Evolutionary conservation across 2,329 filamentous ascomycete genomes (phyloP), one percentile per base, ranked within the genome.

Genomic region (Colletotrichum cereale): DNA sequence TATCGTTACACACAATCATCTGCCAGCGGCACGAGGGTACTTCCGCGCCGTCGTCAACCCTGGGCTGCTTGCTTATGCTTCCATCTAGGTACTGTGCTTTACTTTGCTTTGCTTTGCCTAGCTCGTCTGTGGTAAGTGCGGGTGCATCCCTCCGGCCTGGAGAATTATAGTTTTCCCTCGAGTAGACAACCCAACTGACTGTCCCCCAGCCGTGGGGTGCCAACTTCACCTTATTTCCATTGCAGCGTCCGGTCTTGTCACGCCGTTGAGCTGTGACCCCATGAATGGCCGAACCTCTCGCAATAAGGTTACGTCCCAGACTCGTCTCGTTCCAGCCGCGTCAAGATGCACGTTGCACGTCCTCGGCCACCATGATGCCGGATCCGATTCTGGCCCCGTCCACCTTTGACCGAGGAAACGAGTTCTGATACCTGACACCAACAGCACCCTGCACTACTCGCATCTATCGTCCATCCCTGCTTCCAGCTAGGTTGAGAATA

Each of bases 221-320:
- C 21, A 29, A 24, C 10, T 29, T 34, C 42, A 18, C 58, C 29
- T 26, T 14, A n/a, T 48, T 47, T 24, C n/a, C 29, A 6, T 21
- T 26, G 3, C 21, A 57, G 52, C 58, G 18, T 52, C 64, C 44
- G 64, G 56, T 67, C 18, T 67, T 57, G 57, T 57, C 42, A 57
- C 29, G 42, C 44, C 52, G 57, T 63, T 63, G 57, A 55, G 36
- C 31, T 50, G 56, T 24, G 34, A 16, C 44, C 44, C 42, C 56
- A 62, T 56, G 57, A 62, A 65, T 67, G 68, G 64, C 40, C 47
- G 52, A 44, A 71, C 47, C 36, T 18, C 50, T 14, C 52, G n/a
- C 50, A 44, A 58, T 67, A 71, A 71, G 68, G 64, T 71, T 71
- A 47, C 58, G 68, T 71, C 68, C 68, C 64, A 71, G 68, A 71